Evolutionary conservation across 495 filamentous ascomycete species (phyloP).

Genomic region (Neurospora sp.): DNA sequence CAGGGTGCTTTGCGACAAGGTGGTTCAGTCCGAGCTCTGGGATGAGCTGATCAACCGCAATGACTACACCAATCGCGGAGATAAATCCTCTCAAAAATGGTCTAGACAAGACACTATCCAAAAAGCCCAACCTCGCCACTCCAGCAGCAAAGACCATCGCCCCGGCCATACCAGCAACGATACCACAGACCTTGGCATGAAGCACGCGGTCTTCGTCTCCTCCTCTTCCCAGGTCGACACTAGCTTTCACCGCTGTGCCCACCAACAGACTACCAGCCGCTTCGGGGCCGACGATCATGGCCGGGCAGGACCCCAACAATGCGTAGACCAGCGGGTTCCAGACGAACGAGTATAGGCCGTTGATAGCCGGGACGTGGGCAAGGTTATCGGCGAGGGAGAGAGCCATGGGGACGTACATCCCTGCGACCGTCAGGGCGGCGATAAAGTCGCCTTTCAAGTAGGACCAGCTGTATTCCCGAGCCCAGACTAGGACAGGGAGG

Average conservation of each 20-base stretch:
- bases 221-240: constrained; percentile 58
- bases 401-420: constrained; percentile 97
- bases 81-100: constrained; percentile 95
- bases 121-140: constrained; percentile 74
- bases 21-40: constrained; percentile 74
- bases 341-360: constrained; percentile 91
- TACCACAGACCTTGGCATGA: constrained; percentile 77
- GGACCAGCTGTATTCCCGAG: constrained; percentile 67
- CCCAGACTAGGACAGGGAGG: constrained; percentile 83
- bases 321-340: constrained; percentile 86
- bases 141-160: constrained; percentile 79
- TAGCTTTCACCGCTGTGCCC: constrained; percentile 72
- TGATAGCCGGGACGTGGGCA: constrained; percentile 84
- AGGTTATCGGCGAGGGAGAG: constrained; percentile 90
- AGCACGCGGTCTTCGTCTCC: constrained; percentile 58
- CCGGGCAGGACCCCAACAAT: constrained; percentile 77
- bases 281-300: constrained; percentile 92
- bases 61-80: constrained; percentile 89
- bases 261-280: constrained; percentile 86
- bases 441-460: constrained; percentile 80
- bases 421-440: constrained; percentile 81
- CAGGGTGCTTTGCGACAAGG: constrained; percentile 43
- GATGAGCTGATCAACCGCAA: constrained; percentile 88
- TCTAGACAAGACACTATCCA: constrained; percentile 87
- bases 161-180: constrained; percentile 79